Conservation (phyloP, 1,284 basidiomycete species). For the Trichosporon sp. region DNA sequence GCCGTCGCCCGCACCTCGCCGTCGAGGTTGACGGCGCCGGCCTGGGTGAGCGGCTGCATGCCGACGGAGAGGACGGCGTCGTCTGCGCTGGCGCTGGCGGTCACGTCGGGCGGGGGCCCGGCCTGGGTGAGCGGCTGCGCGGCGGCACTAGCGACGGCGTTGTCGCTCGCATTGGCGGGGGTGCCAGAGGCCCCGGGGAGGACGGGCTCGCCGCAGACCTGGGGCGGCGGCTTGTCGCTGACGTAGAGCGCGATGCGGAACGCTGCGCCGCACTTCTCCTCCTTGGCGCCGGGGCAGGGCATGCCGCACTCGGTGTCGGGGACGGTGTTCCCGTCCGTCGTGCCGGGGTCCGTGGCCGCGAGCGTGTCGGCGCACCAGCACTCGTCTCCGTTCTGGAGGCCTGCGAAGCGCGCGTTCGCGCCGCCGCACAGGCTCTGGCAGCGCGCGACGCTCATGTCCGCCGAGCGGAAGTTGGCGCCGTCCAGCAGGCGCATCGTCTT, state of each 20-base stretch:
- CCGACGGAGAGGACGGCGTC: no score
- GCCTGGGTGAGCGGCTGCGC: no score
- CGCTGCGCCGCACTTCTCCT: conserved; percentile 35
- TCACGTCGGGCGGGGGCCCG: no score
- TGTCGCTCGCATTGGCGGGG: not conserved
- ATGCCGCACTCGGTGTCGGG: conserved; percentile 29
- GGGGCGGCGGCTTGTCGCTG: conserved; percentile 20
- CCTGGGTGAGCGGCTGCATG: not conserved
- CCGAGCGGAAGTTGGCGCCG: conserved; percentile 34
- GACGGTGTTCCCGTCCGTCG: conserved; percentile 25
- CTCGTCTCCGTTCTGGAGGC: conserved; percentile 44
- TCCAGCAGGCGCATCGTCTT: conserved; percentile 34
- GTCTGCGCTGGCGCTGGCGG: no score
- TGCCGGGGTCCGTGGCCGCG: not conserved
- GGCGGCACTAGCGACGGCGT: not conserved
- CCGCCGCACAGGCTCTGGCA: conserved; percentile 42
- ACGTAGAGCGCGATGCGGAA: conserved; percentile 43
- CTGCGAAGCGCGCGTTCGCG: conserved; percentile 42
- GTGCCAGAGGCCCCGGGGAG: not conserved
- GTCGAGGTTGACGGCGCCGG: not conserved
- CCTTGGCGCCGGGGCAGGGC: conserved; percentile 35
- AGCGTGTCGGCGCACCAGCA: conserved; percentile 44
- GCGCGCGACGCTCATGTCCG: conserved; percentile 29
- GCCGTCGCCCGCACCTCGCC: no score
- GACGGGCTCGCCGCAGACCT: not conserved